Percentiles rank a stretch among this genome's conserved stretches.
phyloP scores from a whole-genome alignment of 805 yeast genomes.

The Zygotorulaspora danielsina region DNA sequence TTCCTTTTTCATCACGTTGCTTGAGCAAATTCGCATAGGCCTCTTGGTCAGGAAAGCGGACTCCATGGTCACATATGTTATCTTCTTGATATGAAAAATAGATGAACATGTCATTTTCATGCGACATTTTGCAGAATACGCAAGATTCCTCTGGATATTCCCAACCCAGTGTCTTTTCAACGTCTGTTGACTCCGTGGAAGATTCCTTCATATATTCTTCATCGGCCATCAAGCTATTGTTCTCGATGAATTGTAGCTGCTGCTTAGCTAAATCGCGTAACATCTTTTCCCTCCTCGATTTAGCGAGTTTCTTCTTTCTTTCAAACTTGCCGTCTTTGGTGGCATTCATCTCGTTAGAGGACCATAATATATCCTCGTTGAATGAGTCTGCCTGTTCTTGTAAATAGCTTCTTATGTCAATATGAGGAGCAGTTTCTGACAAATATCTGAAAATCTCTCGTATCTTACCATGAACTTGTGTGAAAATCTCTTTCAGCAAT shows the following conservation, averaged over 20 bases:
- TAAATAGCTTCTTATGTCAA: conserved; percentile 33
- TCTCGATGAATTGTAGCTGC: conserved; percentile 68
- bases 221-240: conserved; percentile 36
- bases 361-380: conserved; percentile 26
- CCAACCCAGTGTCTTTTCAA: conserved; percentile 14
- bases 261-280: conserved; percentile 77
- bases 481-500: conserved; percentile 40
- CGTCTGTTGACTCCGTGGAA: conserved; percentile 5
- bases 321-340: conserved; percentile 43
- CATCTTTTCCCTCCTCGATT: conserved; percentile 62
- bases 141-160: conserved; percentile 28
- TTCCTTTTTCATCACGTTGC: conserved; percentile 36
- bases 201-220: conserved; percentile 18
- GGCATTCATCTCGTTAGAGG: conserved; percentile 24
- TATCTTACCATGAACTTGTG: conserved; percentile 49
- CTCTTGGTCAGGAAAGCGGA: conserved; percentile 26
- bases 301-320: conserved; percentile 63
- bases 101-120: conserved; percentile 29
- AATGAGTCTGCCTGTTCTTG: conserved; percentile 38
- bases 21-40: conserved; percentile 22
- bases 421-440: conserved; percentile 28
- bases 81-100: conserved; percentile 32
- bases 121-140: conserved; percentile 33
- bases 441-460: conserved; percentile 46
- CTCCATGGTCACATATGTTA: conserved; percentile 25